Base-by-base conservation (phyloP, 768 basidiomycete species). In the Crassisporium funariophilum region DNA sequence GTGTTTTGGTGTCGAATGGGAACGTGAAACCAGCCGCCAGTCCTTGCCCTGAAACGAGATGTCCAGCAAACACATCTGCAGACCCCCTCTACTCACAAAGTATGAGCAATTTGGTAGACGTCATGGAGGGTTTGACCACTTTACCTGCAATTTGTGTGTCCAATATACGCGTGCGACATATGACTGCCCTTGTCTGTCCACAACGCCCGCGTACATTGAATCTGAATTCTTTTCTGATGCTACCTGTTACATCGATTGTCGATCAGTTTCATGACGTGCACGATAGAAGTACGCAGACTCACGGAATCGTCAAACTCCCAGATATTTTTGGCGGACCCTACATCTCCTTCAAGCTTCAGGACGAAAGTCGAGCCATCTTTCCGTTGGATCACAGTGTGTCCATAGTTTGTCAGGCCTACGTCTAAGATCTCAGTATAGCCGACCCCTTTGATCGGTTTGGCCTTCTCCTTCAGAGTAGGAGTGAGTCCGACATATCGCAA, bases 141-240 rank as follows among this genome's bases (percentile, higher is more conserved):
- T 52, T 60, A 88, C 90, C 35, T 71, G 63, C 21, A 76, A 57
- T 4, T 53, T 50, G 52, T 79, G 72, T 1, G 84, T 83, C 88
- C 87, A 91, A 57, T 76, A 84, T 0, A 88, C 66, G 13, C 87
- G 78, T 8, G 76, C 75, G 35, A 92, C 64, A 52, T 81, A 81
- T 1, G 81, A 70, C 3, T 68, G 62, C 2, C 81, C 82, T 10
- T 73, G 61, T 16, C 65, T 67, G 53, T 81, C 76, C 3, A 79
- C 35, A 4, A 74, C 79, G 20, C 87, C 86, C 4, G 79, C 65
- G 57, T 81, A 93, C 1, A 79, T 60, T 0, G 84, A 78, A 13
- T 70, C 67, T 0, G 80, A 61, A 11, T 74, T 64, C 5, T 69
- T 65, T 0, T 67, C 54, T 2, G 79, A 73, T 11, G 66, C 56